Conservation (phyloP, 345 rosid genomes). For the Rhodamnia argentea region DNA sequence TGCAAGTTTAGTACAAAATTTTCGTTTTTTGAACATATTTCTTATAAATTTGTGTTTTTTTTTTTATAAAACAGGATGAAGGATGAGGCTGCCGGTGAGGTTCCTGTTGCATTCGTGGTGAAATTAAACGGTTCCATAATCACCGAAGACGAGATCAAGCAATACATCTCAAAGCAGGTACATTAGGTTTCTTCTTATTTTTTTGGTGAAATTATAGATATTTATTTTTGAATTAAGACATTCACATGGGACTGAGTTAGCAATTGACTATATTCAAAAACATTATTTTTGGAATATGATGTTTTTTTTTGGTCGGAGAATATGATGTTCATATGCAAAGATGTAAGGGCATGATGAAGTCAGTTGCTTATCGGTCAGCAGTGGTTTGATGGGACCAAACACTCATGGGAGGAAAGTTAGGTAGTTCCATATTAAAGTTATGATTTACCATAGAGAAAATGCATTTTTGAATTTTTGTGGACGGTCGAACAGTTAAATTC, state of each 20-base stretch:
- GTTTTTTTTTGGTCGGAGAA: background rate
- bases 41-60: background rate
- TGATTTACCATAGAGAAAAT: background rate
- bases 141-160: constrained; percentile 65
- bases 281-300: background rate
- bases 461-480: background rate
- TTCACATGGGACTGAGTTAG: background rate
- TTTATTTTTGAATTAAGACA: background rate
- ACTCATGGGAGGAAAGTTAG: background rate
- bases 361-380: background rate
- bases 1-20: background rate
- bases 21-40: background rate
- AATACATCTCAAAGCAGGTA: constrained; percentile 72
- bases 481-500: background rate
- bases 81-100: constrained; percentile 76
- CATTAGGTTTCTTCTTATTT: background rate
- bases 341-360: background rate
- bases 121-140: constrained; percentile 48
- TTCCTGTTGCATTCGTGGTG: constrained; percentile 75
- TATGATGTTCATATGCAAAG: background rate
- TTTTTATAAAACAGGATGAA: constrained; percentile 42
- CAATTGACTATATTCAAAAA: background rate
- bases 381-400: background rate
- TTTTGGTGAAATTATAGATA: background rate
- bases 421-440: background rate